These are phyloP conservation scores for Fusarium coffeatum DNA, from an alignment of 2,329 filamentous ascomycete genomes.

Conservation along the genomic window DNA sequence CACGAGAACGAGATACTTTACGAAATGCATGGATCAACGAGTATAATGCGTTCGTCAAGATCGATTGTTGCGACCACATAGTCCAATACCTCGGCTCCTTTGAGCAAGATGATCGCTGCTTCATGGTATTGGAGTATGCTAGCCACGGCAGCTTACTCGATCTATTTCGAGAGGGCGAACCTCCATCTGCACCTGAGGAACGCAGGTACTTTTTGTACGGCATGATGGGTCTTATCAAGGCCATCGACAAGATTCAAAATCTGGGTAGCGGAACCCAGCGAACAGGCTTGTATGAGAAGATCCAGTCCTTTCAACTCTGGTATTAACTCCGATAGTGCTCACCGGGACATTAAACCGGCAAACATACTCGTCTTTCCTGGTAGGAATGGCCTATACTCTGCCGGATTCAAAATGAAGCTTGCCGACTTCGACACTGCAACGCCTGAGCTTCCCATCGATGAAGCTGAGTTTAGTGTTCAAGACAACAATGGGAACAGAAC, in stretches of 20 bases:
- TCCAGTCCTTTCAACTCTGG: too few species aligned
- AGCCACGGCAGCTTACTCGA: constrained; percentile 6
- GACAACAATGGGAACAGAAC: constrained; percentile 23
- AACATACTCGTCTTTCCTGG: constrained; percentile 26
- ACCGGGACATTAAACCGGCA: constrained; percentile 31
- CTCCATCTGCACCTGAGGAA: background rate
- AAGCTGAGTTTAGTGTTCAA: background rate
- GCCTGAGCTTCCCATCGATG: background rate
- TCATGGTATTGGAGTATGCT: constrained; percentile 23
- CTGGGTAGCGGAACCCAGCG: background rate
- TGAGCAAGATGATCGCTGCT: constrained; percentile 12
- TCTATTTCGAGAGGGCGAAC: background rate
- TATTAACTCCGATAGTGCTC: constrained; percentile 8
- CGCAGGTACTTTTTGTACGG: constrained; percentile 3
- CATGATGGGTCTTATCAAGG: constrained; percentile 9
- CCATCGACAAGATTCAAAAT: constrained; percentile 15
- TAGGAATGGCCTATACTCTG: background rate
- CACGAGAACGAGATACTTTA: background rate
- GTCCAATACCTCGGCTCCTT: constrained; percentile 31
- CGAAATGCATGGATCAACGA: constrained; percentile 16
- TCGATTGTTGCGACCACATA: constrained; percentile 11
- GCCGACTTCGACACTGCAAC: constrained; percentile 30
- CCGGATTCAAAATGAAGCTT: constrained; percentile 16
- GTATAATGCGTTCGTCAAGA: background rate
- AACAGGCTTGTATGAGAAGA: constrained; percentile 5